Percentiles rank a stretch among this genome's conserved stretches.
Evolutionary conservation across 495 filamentous ascomycete genomes (phyloP).

Genomic region (Stereocaulon alpinum): DNA sequence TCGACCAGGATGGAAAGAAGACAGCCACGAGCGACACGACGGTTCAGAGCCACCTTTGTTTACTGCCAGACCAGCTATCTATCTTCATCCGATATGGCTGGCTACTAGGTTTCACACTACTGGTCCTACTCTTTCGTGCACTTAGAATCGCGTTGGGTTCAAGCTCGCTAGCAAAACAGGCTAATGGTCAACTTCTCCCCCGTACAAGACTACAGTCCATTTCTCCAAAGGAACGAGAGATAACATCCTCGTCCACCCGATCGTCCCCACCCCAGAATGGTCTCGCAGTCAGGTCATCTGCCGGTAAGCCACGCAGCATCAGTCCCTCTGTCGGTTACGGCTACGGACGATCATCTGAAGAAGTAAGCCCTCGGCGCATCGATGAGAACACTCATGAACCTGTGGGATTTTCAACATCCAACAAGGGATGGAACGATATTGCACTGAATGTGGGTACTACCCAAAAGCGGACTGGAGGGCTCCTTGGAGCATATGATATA

Average conservation of each 20-base stretch:
- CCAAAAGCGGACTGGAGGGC: constrained; percentile 13
- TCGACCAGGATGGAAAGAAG: constrained; percentile 53
- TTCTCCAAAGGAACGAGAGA: constrained; percentile 23
- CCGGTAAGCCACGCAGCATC: constrained; percentile 19
- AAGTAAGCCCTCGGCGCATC: not conserved
- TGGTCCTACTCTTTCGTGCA: constrained; percentile 50
- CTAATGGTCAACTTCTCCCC: constrained; percentile 5
- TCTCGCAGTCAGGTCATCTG: constrained; percentile 21
- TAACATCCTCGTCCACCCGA: constrained; percentile 16
- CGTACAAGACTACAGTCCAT: not conserved
- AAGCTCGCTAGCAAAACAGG: not conserved
- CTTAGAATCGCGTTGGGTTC: constrained; percentile 34
- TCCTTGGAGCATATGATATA: constrained; percentile 21
- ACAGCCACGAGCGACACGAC: constrained; percentile 40
- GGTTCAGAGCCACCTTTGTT: constrained; percentile 78
- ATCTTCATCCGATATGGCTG: constrained; percentile 70
- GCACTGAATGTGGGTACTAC: constrained; percentile 16
- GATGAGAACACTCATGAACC: constrained; percentile 4
- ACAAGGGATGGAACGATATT: constrained; percentile 14
- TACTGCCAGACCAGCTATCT: constrained; percentile 76
- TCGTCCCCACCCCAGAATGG: constrained; percentile 11
- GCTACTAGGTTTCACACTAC: constrained; percentile 49
- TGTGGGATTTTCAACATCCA: not conserved
- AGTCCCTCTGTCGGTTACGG: constrained; percentile 21
- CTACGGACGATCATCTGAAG: constrained; percentile 5